phyloP scores from a whole-genome alignment of 2,329 filamentous ascomycete genomes.

The Penicillium griseofulvum region DNA sequence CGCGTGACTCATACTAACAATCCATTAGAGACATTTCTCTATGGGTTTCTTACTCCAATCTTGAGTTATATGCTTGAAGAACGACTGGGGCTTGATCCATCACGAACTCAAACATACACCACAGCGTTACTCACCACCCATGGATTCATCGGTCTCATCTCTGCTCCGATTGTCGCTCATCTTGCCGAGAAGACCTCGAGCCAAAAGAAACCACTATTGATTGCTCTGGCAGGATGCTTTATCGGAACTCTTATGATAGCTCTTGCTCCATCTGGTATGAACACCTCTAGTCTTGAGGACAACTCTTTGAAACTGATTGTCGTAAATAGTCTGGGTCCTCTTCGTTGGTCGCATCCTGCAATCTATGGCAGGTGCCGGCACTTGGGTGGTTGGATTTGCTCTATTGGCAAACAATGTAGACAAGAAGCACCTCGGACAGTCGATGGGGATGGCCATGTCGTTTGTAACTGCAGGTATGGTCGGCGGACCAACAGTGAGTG shows the following conservation, averaged over 20 bases:
- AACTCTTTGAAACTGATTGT: neutral
- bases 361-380: conserved; percentile 25
- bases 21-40: conserved; percentile 23
- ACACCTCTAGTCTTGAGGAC: neutral
- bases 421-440: conserved; percentile 26
- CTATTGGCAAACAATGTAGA: conserved; percentile 29
- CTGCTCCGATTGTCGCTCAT: conserved; percentile 13
- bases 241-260: conserved; percentile 28
- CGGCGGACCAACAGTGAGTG: conserved; percentile 30
- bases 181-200: conserved; percentile 27
- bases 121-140: conserved; percentile 18
- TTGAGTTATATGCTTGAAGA: conserved; percentile 22
- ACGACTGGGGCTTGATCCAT: conserved; percentile 18
- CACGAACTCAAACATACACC: conserved; percentile 15
- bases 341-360: conserved; percentile 32
- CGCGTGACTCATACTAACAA: neutral
- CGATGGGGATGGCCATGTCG: conserved; percentile 24
- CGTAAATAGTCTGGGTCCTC: conserved; percentile 19
- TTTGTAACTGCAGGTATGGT: conserved; percentile 29
- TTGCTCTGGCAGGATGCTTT: conserved; percentile 25
- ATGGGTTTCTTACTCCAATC: conserved; percentile 26
- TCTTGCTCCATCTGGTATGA: conserved; percentile 17
- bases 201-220: conserved; percentile 24
- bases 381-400: conserved; percentile 36
- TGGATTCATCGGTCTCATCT: conserved; percentile 15